Conservation (phyloP, 805 yeast species). For the Pichia nanzhaoensis region DNA sequence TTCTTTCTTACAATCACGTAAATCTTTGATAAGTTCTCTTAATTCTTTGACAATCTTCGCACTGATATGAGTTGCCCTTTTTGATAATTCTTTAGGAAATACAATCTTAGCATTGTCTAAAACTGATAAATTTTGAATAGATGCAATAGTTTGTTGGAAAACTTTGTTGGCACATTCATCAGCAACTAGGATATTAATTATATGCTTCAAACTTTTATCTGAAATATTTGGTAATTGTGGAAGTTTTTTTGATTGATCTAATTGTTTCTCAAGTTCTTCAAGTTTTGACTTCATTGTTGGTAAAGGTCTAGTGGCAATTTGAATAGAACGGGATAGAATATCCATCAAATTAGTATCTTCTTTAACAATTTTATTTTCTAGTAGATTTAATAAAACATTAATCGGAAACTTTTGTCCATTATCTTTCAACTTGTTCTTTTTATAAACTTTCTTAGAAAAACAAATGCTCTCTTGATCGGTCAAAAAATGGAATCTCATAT, state of each 20-base stretch:
- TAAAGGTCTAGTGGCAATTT: constrained; percentile 70
- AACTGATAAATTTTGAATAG: constrained; percentile 68
- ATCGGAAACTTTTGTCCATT: constrained; percentile 60
- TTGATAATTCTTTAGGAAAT: constrained; percentile 62
- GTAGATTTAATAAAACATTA: constrained; percentile 54
- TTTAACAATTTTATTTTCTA: constrained; percentile 57
- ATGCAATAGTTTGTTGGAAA: constrained; percentile 73
- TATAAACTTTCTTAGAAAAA: constrained; percentile 33
- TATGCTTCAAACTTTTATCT: constrained; percentile 49
- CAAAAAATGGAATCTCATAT: constrained; percentile 66
- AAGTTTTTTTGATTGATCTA: constrained; percentile 19
- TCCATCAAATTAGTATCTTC: constrained; percentile 77
- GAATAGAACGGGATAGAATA: constrained; percentile 63
- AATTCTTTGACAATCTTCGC: constrained; percentile 49
- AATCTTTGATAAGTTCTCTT: constrained; percentile 38
- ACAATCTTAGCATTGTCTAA: constrained; percentile 54
- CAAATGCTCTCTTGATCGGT: constrained; percentile 63
- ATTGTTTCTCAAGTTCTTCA: constrained; percentile 24
- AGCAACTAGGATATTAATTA: constrained; percentile 63
- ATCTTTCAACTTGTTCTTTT: constrained; percentile 32
- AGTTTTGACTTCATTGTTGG: constrained; percentile 40
- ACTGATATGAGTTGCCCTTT: constrained; percentile 56
- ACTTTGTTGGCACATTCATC: constrained; percentile 83
- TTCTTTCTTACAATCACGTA: constrained; percentile 31
- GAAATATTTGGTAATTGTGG: constrained; percentile 57